Conservation (phyloP, 805 yeast genomes). For the Priceomyces melissophilus region DNA sequence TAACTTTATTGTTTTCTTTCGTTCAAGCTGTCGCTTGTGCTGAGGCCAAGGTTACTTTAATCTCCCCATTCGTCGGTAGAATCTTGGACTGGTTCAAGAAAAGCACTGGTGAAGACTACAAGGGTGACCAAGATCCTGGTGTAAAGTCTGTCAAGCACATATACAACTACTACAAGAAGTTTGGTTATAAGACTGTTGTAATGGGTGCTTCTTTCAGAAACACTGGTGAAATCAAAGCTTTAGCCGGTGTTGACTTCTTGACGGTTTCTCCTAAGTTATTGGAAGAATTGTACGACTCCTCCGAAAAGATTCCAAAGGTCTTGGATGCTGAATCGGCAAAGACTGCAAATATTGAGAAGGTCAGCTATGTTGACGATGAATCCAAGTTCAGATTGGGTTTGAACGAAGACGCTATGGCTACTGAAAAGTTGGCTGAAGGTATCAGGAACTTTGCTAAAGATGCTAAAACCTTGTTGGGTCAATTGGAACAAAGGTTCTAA, state of each 20-base stretch:
- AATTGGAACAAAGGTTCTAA: conserved; percentile 58
- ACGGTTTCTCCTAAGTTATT: conserved; percentile 92
- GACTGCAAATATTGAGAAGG: conserved; percentile 57
- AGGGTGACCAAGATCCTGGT: conserved; percentile 89
- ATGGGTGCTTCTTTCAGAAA: conserved; percentile 99
- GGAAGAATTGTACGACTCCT: conserved; percentile 80
- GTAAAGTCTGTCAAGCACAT: conserved; percentile 83
- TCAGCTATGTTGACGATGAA: conserved; percentile 80
- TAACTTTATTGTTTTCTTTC: conserved; percentile 91
- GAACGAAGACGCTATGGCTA: conserved; percentile 98
- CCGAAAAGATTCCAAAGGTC: conserved; percentile 74
- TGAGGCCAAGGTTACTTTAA: conserved; percentile 92
- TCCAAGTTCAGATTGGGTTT: conserved; percentile 83
- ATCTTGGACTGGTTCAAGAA: conserved; percentile 98
- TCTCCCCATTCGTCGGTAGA: conserved; percentile 99
- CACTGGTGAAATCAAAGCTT: conserved; percentile 88
- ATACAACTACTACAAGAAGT: conserved; percentile 97
- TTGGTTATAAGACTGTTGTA: conserved; percentile 92
- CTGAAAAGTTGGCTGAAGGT: conserved; percentile 97
- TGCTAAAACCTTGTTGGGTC: conserved; percentile 69
- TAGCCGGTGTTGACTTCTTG: conserved; percentile 95
- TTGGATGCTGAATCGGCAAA: conserved; percentile 69
- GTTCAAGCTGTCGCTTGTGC: conserved; percentile 99
- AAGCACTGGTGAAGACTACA: conserved; percentile 82
- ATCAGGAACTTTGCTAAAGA: conserved; percentile 96